phyloP scores from a whole-genome alignment of 2,329 filamentous ascomycete species.

The Neonectria magnoliae region DNA sequence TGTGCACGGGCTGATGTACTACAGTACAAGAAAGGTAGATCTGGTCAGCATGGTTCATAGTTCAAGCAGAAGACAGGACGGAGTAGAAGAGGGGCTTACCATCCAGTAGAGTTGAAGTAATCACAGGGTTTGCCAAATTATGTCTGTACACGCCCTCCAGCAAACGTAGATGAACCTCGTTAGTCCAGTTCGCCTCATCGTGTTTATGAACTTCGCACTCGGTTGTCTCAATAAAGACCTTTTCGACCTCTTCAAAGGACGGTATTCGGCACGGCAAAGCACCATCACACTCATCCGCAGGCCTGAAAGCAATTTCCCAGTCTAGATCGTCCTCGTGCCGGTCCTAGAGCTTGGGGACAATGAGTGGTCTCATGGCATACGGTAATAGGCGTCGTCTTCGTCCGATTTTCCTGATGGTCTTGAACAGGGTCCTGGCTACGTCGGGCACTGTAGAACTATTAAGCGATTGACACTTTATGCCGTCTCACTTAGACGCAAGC shows the following conservation, averaged over 20 bases:
- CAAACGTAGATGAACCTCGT: conserved; percentile 5
- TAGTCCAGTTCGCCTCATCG: conserved; percentile 1
- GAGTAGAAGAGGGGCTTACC: conserved; percentile 8
- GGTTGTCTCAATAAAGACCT: not conserved
- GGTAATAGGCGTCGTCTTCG: not conserved
- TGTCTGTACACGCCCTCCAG: conserved; percentile 8
- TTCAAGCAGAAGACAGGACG: not conserved
- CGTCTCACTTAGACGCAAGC: not conserved
- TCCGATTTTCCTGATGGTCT: not conserved
- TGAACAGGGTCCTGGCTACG: not conserved
- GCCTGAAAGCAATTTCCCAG: conserved; percentile 1
- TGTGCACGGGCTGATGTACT: conserved; percentile 11
- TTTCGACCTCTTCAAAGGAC: conserved; percentile 1
- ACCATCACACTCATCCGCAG: not conserved
- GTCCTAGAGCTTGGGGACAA: not conserved
- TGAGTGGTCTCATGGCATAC: not conserved
- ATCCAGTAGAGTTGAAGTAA: conserved; percentile 5
- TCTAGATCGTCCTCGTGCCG: not conserved
- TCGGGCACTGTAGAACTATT: not conserved
- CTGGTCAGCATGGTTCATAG: not conserved
- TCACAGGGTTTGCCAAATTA: not conserved
- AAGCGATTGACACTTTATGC: not conserved
- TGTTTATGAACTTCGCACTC: conserved; percentile 5
- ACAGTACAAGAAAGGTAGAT: not conserved
- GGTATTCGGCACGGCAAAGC: conserved; percentile 7